Evolutionary conservation across 768 basidiomycete species (phyloP), one percentile per base, ranked within the genome.

Genomic region (Termitomyces sp.): DNA sequence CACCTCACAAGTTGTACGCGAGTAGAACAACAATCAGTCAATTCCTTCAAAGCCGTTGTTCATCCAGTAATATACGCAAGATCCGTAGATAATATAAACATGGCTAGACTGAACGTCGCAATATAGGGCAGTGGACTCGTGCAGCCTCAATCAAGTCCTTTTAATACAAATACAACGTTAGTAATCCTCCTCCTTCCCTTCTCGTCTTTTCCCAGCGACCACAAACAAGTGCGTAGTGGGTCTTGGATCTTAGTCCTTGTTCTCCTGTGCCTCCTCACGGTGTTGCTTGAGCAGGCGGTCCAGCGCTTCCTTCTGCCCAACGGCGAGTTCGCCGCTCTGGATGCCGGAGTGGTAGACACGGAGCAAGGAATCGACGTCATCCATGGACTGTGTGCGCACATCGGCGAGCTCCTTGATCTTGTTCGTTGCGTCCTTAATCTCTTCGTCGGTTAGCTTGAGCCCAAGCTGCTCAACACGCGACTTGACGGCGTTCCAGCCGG

Each of bases 401-500:
- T 99, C 97, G 10, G 97, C 97, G 55, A 99, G 88, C 74, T 97
- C 95, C 85, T 99, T 99, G 82, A 98, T 98, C 84, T 97, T 98
- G 74, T 89, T 88, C 3, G 97, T 98, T 30, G 93, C 96, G 64
- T 98, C 97, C 87, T 98, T 98, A 82, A 98, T 81, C 84, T 95
- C 88, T 5, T 91, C 96, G 69, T 99, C 97, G 3, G 85, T 90
- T 65, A 99, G 82, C 56, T 83, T 80, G 58, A 99, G 83, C 58
- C 93, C 89, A 46, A 99, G 86, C 72, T 99, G 97, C 77, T 99
- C 97, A 24, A 96, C 97, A 71, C 97, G 92, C 57, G 91, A 94
- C 84, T 98, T 99, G 85, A 99, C 95, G 42, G 97, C 97, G 72
- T 98, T 98, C 97, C 96, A 99, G 48, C 96, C 96, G 7, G 95